A percentile compares a stretch with the other conserved stretches of the same genome.
phyloP scores from a whole-genome alignment of 345 rosid genomes.

The Noccaea bulbosa region DNA sequence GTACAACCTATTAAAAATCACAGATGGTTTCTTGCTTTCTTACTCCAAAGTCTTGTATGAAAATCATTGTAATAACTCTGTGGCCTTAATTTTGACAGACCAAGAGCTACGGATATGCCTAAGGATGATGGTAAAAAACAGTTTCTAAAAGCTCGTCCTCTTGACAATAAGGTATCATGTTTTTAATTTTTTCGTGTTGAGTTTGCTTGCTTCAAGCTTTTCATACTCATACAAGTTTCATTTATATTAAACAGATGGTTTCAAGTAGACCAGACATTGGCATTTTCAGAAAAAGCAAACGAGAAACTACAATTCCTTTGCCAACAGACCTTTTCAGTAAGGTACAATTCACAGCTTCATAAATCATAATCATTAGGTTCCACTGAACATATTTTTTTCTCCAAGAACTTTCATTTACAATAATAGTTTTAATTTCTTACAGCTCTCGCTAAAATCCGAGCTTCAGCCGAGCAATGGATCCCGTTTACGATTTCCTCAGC shows the following conservation, averaged over 20 bases:
- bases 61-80: slow-evolving; percentile 28
- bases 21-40: background rate
- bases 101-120: slow-evolving; percentile 47
- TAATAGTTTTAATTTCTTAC: background rate
- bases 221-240: background rate
- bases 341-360: slow-evolving; percentile 49
- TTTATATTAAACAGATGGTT: slow-evolving; percentile 63
- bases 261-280: slow-evolving; percentile 72
- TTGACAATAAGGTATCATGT: slow-evolving; percentile 69
- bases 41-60: slow-evolving; percentile 11
- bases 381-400: background rate
- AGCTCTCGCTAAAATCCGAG: slow-evolving; percentile 75
- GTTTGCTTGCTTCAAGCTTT: background rate
- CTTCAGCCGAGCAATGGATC: slow-evolving; percentile 57
- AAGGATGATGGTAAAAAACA: slow-evolving; percentile 50
- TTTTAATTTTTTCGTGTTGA: background rate
- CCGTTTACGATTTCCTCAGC: slow-evolving; percentile 49
- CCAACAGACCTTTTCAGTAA: slow-evolving; percentile 85
- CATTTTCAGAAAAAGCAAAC: slow-evolving; percentile 65
- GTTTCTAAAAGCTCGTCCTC: slow-evolving; percentile 69
- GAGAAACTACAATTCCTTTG: slow-evolving; percentile 69
- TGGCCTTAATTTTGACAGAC: slow-evolving; percentile 42
- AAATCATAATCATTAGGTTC: slow-evolving; percentile 4
- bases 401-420: slow-evolving; percentile 4
- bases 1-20: slow-evolving; percentile 37